These are phyloP conservation scores for Hanseniaspora thailandica DNA, from an alignment of 805 yeast genomes.

Conservation along the genomic window DNA sequence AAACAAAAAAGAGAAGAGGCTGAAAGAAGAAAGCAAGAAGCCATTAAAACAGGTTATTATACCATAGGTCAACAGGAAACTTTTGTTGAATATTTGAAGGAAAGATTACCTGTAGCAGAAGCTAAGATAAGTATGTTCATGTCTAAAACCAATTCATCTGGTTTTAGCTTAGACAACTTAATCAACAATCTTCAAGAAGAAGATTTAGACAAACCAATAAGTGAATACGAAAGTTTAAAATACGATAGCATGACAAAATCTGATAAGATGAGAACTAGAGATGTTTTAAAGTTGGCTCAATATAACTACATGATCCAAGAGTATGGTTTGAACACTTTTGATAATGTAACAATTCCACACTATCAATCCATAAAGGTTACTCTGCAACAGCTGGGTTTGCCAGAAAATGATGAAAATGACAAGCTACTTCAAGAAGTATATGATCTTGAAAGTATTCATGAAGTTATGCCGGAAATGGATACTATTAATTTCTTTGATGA, in stretches of 20 bases:
- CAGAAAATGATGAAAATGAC: conserved; percentile 15
- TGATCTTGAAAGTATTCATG: conserved; percentile 12
- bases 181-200: conserved; percentile 33
- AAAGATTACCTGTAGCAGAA: conserved; percentile 51
- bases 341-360: conserved; percentile 24
- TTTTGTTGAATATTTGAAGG: conserved; percentile 39
- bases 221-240: conserved; percentile 55
- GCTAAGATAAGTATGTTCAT: conserved; percentile 50
- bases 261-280: conserved; percentile 53
- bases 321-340: conserved; percentile 28
- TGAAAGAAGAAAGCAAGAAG: not conserved
- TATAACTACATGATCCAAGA: conserved; percentile 43
- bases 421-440: conserved; percentile 15
- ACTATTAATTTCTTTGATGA: conserved; percentile 68
- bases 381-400: conserved; percentile 21
- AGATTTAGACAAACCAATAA: conserved; percentile 28
- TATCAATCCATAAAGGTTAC: conserved; percentile 27
- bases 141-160: conserved; percentile 43
- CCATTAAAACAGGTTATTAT: not conserved
- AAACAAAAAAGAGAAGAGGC: conserved; percentile 1
- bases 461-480: conserved; percentile 59
- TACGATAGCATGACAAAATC: conserved; percentile 42
- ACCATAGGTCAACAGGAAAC: not conserved
- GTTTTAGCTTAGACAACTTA: conserved; percentile 52
- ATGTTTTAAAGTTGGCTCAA: conserved; percentile 45